Evolutionary conservation across 169 alveolate species (phyloP), one percentile per base, ranked within the genome.

Genomic region (Plasmodium malariae): DNA sequence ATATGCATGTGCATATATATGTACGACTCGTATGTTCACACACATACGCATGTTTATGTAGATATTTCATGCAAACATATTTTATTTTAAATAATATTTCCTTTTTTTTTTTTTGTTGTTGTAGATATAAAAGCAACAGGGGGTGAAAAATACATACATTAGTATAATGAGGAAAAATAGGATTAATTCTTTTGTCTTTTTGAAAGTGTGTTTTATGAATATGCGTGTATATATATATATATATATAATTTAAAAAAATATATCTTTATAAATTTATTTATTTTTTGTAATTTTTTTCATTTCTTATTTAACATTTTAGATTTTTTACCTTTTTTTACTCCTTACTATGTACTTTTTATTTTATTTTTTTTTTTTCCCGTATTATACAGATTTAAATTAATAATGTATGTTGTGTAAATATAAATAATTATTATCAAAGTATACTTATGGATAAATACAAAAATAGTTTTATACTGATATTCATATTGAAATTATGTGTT

Each of bases 211-310:
- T n/a, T n/a, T n/a, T n/a, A n/a, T n/a, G n/a, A n/a, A n/a, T n/a
- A n/a, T n/a, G n/a, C n/a, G n/a, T n/a, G n/a, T n/a, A n/a, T n/a
- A n/a, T n/a, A n/a, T n/a, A n/a, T n/a, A n/a, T n/a, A n/a, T n/a
- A n/a, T n/a, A n/a, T n/a, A n/a, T n/a, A n/a, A n/a, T n/a, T n/a
- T n/a, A n/a, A n/a, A n/a, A n/a, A n/a, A n/a, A n/a, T n/a, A n/a
- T n/a, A n/a, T n/a, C n/a, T n/a, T n/a, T n/a, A n/a, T n/a, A n/a
- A 76, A 76, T 76, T 60, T 34, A 49, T 51, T 49, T 67, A 51
- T 67, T 80, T 67, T 32, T 80, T 65, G 78, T 80, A 49, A 9
- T 34, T 80, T 7, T 36, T 36, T 45, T 78, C 63, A n/a, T n/a
- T n/a, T n/a, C n/a, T n/a, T n/a, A n/a, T n/a, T n/a, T n/a, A n/a